phyloP scores from a whole-genome alignment of 2,329 filamentous ascomycete species.

The Rhynchosporium secalis region DNA sequence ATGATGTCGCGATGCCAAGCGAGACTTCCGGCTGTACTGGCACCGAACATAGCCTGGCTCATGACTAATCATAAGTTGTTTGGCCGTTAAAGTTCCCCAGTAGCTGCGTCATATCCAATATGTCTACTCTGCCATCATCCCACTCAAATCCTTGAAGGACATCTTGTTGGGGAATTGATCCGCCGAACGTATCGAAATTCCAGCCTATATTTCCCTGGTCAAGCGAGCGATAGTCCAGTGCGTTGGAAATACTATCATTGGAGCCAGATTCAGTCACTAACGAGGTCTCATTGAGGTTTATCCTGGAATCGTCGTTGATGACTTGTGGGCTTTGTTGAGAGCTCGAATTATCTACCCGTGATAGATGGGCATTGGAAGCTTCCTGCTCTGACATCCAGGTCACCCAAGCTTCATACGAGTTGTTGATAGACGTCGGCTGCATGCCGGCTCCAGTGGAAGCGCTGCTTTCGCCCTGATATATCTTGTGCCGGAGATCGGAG shows the following conservation, averaged over 20 bases:
- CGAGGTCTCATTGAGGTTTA: neutral
- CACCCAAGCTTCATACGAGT: neutral
- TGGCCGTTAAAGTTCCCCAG: neutral
- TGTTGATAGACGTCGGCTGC: neutral
- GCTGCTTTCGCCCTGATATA: neutral
- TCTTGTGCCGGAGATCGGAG: neutral
- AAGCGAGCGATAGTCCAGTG: neutral
- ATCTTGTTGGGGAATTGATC: neutral
- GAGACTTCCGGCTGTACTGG: no score
- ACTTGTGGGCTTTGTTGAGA: neutral
- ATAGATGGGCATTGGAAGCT: neutral
- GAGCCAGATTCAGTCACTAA: neutral
- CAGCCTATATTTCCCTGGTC: neutral
- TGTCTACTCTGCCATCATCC: neutral
- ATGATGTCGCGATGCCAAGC: no score
- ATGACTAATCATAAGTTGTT: neutral
- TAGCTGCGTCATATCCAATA: neutral
- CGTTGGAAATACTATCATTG: neutral
- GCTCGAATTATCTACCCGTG: neutral
- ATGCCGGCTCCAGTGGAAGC: neutral
- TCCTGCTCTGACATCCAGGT: neutral
- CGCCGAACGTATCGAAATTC: neutral
- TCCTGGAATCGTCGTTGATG: neutral
- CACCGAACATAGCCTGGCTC: neutral
- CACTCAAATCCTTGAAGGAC: neutral